Percentiles rank a stretch among this genome's conserved stretches.
These are phyloP conservation scores for Phytophthora hibernalis DNA, from an alignment of 352 stramenopile species.

Conservation along the genomic window DNA sequence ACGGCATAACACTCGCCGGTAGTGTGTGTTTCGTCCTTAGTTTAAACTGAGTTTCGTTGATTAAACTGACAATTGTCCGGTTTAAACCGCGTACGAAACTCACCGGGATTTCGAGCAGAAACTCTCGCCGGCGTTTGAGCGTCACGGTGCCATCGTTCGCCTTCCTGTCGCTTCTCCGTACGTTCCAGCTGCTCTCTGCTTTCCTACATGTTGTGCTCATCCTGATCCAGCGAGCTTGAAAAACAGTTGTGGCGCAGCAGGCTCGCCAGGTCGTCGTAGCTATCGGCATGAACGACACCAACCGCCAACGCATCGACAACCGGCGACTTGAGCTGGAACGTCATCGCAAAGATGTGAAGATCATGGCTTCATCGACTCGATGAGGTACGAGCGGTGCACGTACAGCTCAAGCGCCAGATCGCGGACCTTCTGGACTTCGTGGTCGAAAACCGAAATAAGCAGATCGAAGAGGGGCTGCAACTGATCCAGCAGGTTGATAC, in stretches of 20 bases:
- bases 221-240: conserved; percentile 41
- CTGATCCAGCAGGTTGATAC: conserved; percentile 74
- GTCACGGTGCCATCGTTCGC: no score
- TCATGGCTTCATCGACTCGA: conserved; percentile 79
- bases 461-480: conserved; percentile 89
- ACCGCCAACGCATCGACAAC: conserved; percentile 82
- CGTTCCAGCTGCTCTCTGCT: conserved; percentile 47
- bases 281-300: conserved; percentile 75
- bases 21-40: no score
- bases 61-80: no score
- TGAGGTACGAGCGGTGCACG: conserved; percentile 89
- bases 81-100: no score
- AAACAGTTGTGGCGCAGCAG: conserved; percentile 76
- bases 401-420: conserved; percentile 85
- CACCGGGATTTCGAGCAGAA: no score
- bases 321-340: conserved; percentile 87
- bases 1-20: no score
- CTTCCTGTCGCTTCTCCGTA: conserved; percentile 34
- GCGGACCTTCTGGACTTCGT: conserved; percentile 69
- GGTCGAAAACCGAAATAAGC: conserved; percentile 80
- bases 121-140: no score
- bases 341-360: conserved; percentile 80
- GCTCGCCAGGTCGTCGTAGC: conserved; percentile 83
- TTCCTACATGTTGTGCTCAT: conserved; percentile 40
- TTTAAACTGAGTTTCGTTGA: no score